Conservation (phyloP, 2,329 filamentous ascomycete genomes). For the Aplosporella prunicola region DNA sequence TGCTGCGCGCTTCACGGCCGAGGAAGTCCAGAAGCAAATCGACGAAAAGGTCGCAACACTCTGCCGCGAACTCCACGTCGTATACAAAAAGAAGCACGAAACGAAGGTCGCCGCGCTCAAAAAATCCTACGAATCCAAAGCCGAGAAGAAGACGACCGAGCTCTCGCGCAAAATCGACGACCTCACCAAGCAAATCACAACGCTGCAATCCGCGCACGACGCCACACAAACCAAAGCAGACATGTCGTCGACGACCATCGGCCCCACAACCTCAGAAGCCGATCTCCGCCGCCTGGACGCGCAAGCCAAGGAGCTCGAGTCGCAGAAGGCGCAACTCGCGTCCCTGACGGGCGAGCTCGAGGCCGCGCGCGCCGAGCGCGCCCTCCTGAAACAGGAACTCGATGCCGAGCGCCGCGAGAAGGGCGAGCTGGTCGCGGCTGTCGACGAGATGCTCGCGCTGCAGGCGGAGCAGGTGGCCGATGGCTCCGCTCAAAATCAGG, state of each 20-base stretch:
- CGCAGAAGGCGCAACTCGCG: slow-evolving; percentile 63
- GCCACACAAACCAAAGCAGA: slow-evolving; percentile 36
- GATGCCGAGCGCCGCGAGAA: slow-evolving; percentile 73
- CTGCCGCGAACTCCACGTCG: slow-evolving; percentile 71
- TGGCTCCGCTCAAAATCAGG: too few relatives aligned
- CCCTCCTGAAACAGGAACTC: slow-evolving; percentile 53
- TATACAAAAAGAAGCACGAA: slow-evolving; percentile 97
- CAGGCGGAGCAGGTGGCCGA: slow-evolving; percentile 35
- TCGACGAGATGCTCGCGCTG: slow-evolving; percentile 75
- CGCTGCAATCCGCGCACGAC: slow-evolving; percentile 56
- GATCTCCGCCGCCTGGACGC: slow-evolving; percentile 48
- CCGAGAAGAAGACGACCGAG: slow-evolving; percentile 78
- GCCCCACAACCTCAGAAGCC: slow-evolving; percentile 19
- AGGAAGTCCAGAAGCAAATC: slow-evolving; percentile 54
- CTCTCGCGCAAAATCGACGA: slow-evolving; percentile 64
- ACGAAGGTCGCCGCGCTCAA: slow-evolving; percentile 87
- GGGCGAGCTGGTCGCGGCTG: slow-evolving; percentile 69
- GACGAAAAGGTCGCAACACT: slow-evolving; percentile 76
- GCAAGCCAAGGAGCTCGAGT: slow-evolving; percentile 56
- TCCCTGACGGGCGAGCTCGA: slow-evolving; percentile 64
- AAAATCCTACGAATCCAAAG: slow-evolving; percentile 70
- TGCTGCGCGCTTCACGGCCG: slow-evolving; percentile 26
- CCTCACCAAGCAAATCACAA: slow-evolving; percentile 64
- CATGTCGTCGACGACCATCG: slow-evolving; percentile 1
- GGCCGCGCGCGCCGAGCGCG: slow-evolving; percentile 61